Evolutionary conservation across 768 basidiomycete species (phyloP).

Genomic region (Tylopilus plumbeoviolaceoides): DNA sequence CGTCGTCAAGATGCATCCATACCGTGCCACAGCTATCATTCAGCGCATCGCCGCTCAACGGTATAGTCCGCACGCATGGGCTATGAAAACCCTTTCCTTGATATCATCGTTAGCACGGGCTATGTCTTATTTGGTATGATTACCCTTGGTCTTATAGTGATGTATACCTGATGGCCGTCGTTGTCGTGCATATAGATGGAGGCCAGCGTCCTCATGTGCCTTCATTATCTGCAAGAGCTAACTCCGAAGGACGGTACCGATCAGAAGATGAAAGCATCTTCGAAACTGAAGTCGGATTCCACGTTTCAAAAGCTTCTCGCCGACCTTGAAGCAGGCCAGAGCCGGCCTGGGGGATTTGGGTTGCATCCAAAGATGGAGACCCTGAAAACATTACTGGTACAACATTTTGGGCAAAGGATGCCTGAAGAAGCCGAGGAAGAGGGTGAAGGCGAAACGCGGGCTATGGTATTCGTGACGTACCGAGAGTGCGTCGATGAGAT

Average conservation of each 20-base stretch:
- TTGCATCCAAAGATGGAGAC: slow-evolving; percentile 93
- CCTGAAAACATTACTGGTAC: slow-evolving; percentile 65
- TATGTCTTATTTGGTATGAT: slow-evolving; percentile 81
- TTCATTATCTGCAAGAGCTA: slow-evolving; percentile 55
- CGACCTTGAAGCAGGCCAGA: slow-evolving; percentile 60
- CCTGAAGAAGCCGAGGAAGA: slow-evolving; percentile 40
- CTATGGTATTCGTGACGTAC: slow-evolving; percentile 94
- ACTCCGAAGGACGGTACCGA: slow-evolving; percentile 33
- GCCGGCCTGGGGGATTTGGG: slow-evolving; percentile 43
- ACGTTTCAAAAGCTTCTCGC: slow-evolving; percentile 61
- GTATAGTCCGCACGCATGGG: slow-evolving; percentile 40
- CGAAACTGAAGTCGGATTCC: slow-evolving; percentile 48
- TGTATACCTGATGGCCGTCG: background rate
- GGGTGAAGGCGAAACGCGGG: slow-evolving; percentile 48
- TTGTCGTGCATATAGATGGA: slow-evolving; percentile 55
- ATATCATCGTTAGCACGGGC: slow-evolving; percentile 66
- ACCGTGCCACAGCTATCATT: slow-evolving; percentile 45
- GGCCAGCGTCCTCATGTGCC: slow-evolving; percentile 76
- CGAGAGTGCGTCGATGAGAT: slow-evolving; percentile 90
- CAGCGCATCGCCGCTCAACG: slow-evolving; percentile 36
- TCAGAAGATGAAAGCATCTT: slow-evolving; percentile 36
- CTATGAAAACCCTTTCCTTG: slow-evolving; percentile 46
- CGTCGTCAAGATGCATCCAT: slow-evolving; percentile 65
- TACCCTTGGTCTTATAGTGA: background rate
- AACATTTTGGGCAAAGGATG: slow-evolving; percentile 57